Conservation (phyloP, 768 basidiomycete species). For the Pulveroboletus sp. region DNA sequence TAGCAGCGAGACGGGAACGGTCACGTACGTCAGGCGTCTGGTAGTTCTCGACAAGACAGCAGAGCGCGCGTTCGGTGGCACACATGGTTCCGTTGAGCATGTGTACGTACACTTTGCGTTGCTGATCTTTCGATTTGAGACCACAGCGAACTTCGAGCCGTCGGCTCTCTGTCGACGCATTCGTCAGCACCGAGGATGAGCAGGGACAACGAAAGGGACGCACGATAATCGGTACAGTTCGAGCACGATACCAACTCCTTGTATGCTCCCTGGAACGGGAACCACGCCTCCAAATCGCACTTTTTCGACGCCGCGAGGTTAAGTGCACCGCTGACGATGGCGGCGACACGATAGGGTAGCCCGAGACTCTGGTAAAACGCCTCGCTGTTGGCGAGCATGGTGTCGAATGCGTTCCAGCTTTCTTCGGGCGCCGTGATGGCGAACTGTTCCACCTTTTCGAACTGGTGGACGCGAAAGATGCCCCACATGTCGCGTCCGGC, state of each 20-base stretch:
- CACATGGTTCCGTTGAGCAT: constrained; percentile 99
- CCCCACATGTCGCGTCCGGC: constrained; percentile 99
- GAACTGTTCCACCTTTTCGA: constrained; percentile 98
- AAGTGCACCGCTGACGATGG: constrained; percentile 93
- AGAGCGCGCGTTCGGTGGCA: constrained; percentile 93
- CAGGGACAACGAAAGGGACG: constrained; percentile 31
- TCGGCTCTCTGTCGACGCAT: constrained; percentile 65
- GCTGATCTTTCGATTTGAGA: constrained; percentile 84
- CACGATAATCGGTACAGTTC: constrained; percentile 99
- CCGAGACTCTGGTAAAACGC: constrained; percentile 95
- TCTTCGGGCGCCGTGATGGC: constrained; percentile 91
- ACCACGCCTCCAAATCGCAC: constrained; percentile 98
- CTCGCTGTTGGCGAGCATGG: constrained; percentile 86
- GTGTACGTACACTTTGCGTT: constrained; percentile 92
- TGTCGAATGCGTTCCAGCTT: constrained; percentile 91
- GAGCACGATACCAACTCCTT: constrained; percentile 98
- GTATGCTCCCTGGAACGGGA: constrained; percentile 94
- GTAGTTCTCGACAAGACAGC: constrained; percentile 98
- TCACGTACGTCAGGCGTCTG: constrained; percentile 83
- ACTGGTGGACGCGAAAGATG: constrained; percentile 99
- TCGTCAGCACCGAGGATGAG: not conserved
- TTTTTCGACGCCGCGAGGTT: constrained; percentile 98
- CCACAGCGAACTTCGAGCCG: constrained; percentile 92
- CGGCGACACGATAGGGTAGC: constrained; percentile 87
- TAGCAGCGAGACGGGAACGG: not conserved